These are phyloP conservation scores for Azolla pinnata DNA, from an alignment of 75 land plant genomes.

Conservation along the genomic window DNA sequence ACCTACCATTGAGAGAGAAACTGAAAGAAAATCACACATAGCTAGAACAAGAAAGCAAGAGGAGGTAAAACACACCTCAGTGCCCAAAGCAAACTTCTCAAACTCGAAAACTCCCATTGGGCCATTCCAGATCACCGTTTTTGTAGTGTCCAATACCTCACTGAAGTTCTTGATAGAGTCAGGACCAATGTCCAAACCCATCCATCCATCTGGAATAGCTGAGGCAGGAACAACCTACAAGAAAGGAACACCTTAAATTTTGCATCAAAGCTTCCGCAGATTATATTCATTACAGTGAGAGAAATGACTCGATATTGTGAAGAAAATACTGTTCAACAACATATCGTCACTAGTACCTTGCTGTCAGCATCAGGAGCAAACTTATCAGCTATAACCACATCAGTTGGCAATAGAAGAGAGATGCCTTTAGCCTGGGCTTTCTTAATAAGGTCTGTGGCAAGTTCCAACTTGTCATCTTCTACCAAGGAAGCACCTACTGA, in stretches of 20 bases:
- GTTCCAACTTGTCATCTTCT: constrained; percentile 78
- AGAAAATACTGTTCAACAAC: too few species aligned
- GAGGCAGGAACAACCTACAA: constrained; percentile 50
- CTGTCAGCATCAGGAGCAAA: constrained; percentile 74
- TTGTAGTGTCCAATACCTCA: constrained; percentile 55
- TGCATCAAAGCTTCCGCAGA: background rate
- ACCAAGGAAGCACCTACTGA: constrained; percentile 76
- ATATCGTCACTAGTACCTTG: constrained; percentile 38
- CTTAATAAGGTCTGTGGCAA: constrained; percentile 48
- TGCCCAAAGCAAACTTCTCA: constrained; percentile 72
- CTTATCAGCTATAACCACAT: constrained; percentile 69
- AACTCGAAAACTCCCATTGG: constrained; percentile 97
- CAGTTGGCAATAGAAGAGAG: constrained; percentile 57
- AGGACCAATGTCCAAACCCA: constrained; percentile 86
- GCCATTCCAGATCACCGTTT: constrained; percentile 86
- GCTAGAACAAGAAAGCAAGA: background rate
- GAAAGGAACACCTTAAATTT: background rate
- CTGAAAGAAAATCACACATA: background rate
- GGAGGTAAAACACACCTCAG: too few species aligned
- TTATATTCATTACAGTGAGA: too few species aligned
- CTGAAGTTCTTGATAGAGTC: constrained; percentile 62
- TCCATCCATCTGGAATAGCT: constrained; percentile 67
- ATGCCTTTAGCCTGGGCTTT: constrained; percentile 70
- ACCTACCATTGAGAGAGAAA: too few species aligned
- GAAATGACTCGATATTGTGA: too few species aligned